phyloP scores from a whole-genome alignment of 2,329 filamentous ascomycete genomes.

The Fusarium armeniacum region DNA sequence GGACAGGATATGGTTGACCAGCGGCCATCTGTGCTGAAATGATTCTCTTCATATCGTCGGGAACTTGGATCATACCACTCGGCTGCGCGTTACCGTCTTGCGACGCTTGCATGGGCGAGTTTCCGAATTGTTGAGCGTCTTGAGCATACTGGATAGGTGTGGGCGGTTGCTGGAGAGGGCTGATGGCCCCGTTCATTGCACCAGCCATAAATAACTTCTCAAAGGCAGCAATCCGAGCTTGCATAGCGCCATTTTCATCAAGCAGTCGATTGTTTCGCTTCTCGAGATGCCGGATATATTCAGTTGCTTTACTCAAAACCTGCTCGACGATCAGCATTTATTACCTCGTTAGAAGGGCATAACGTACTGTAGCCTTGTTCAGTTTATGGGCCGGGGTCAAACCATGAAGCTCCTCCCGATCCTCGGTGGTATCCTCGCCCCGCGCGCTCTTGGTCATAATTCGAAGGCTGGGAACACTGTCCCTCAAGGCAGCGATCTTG shows the following conservation, averaged over 20 bases:
- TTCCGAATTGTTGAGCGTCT: slow-evolving; percentile 62
- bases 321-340: slow-evolving; percentile 48
- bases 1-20: slow-evolving; percentile 67
- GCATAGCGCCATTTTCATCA: slow-evolving; percentile 85
- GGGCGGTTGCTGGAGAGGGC: slow-evolving; percentile 67
- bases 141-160: slow-evolving; percentile 66
- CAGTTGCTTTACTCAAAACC: slow-evolving; percentile 92
- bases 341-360: not conserved
- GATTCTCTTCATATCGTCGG: slow-evolving; percentile 75
- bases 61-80: slow-evolving; percentile 74
- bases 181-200: slow-evolving; percentile 75
- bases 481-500: slow-evolving; percentile 91
- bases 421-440: slow-evolving; percentile 77
- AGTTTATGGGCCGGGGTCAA: slow-evolving; percentile 91
- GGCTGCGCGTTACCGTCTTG: slow-evolving; percentile 58
- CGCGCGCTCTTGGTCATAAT: slow-evolving; percentile 81
- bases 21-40: slow-evolving; percentile 69
- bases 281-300: slow-evolving; percentile 94
- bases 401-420: slow-evolving; percentile 81
- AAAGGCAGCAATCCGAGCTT: slow-evolving; percentile 80
- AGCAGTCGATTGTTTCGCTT: slow-evolving; percentile 86
- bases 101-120: slow-evolving; percentile 60
- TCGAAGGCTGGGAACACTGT: slow-evolving; percentile 91
- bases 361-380: slow-evolving; percentile 89
- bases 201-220: slow-evolving; percentile 84